These are phyloP conservation scores for Dryadomyces sulphureus DNA, from an alignment of 2,329 filamentous ascomycete genomes.

Conservation along the genomic window DNA sequence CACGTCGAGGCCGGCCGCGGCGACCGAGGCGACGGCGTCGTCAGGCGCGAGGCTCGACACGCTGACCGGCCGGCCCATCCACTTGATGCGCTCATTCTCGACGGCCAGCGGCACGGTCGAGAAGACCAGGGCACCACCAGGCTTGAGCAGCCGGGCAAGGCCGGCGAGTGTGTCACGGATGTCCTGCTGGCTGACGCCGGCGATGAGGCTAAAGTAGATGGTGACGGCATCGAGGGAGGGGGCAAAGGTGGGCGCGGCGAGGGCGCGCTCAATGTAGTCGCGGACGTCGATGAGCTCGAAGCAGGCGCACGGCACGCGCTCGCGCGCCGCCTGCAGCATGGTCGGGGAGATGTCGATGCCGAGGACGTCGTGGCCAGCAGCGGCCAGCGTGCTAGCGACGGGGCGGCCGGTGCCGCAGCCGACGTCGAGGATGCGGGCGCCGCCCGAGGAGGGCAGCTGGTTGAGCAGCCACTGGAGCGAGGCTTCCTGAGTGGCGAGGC, in stretches of 20 bases:
- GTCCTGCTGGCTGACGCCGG: constrained; percentile 14
- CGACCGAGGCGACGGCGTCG: constrained; percentile 10
- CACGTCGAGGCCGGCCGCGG: constrained; percentile 12
- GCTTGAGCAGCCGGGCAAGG: constrained; percentile 18
- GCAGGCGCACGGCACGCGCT: constrained; percentile 13
- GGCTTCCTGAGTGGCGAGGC: constrained; percentile 11
- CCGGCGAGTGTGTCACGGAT: constrained; percentile 11
- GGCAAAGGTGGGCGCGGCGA: background rate
- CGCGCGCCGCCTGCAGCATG: constrained; percentile 14
- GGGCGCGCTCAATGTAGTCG: constrained; percentile 8
- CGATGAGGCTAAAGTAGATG: constrained; percentile 16
- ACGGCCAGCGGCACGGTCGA: constrained; percentile 17
- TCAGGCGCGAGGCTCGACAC: constrained; percentile 14
- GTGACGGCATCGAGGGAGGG: constrained; percentile 12
- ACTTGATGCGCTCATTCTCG: constrained; percentile 12
- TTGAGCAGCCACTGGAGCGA: constrained; percentile 14
- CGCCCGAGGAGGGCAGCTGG: constrained; percentile 8
- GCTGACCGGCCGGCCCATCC: constrained; percentile 14
- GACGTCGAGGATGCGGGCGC: constrained; percentile 13
- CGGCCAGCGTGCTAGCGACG: constrained; percentile 13
- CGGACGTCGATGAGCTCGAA: constrained; percentile 15
- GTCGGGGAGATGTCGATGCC: constrained; percentile 16
- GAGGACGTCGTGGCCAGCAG: constrained; percentile 16
- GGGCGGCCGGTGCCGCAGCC: constrained; percentile 17
- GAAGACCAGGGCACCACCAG: constrained; percentile 24